phyloP scores from a whole-genome alignment of 208 protist species.

The Naegleria fowleri region DNA sequence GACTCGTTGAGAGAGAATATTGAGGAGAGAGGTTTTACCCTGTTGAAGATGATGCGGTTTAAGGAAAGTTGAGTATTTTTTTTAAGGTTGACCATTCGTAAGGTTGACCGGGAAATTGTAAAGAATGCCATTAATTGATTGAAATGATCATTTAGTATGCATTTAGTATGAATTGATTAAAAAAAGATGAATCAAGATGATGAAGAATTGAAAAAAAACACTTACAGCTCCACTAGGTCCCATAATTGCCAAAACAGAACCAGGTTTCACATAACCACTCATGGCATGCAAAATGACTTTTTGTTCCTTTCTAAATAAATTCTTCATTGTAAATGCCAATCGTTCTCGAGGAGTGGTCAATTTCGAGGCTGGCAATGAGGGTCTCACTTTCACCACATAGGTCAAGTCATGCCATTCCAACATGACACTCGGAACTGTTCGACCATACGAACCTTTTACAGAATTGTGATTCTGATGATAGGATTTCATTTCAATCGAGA shows the following conservation, averaged over 20 bases:
- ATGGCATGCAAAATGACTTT: neutral
- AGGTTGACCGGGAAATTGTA: too few species aligned
- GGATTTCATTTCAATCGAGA: too few species aligned
- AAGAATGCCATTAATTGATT: too few species aligned
- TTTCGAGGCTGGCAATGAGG: neutral
- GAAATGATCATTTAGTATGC: too few species aligned
- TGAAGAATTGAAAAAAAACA: too few species aligned
- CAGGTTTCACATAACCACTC: constrained; percentile 43
- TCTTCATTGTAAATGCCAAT: neutral
- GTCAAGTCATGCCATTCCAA: constrained; percentile 9
- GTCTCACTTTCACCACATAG: neutral
- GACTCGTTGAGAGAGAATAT: neutral
- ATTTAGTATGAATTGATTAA: too few species aligned
- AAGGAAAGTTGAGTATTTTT: neutral
- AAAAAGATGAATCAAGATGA: too few species aligned
- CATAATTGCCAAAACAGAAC: constrained; percentile 62
- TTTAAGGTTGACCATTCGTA: neutral
- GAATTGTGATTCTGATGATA: too few species aligned
- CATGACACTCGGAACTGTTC: neutral
- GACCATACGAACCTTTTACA: too few species aligned
- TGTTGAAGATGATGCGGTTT: neutral
- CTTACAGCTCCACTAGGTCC: constrained; percentile 59
- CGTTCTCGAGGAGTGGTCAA: neutral
- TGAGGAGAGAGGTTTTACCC: neutral
- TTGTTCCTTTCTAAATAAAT: neutral